Evolutionary conservation across 2,329 filamentous ascomycete genomes (phyloP).

Genomic region (Sordariomycetes sp.): DNA sequence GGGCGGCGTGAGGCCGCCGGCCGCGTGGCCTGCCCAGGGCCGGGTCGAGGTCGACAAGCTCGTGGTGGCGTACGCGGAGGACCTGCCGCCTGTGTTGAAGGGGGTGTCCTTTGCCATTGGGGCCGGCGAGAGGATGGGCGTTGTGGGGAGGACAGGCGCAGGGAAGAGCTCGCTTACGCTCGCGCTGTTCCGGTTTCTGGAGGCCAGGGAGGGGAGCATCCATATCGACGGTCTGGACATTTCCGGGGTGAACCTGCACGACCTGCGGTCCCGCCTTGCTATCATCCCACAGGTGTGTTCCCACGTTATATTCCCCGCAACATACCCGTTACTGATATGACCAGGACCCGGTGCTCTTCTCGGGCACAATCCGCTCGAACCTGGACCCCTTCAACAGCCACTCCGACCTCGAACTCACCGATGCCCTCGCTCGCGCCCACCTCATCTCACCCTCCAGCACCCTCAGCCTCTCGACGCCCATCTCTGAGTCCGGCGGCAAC

Average conservation of each 20-base stretch:
- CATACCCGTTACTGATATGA: background rate
- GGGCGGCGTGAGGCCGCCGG: conserved; percentile 49
- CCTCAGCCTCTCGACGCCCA: conserved; percentile 43
- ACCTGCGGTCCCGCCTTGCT: conserved; percentile 61
- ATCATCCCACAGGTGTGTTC: conserved; percentile 59
- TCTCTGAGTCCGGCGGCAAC: conserved; percentile 64
- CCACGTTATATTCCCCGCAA: too few species aligned
- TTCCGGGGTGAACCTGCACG: conserved; percentile 57
- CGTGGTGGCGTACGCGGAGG: conserved; percentile 60
- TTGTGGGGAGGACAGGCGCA: conserved; percentile 68
- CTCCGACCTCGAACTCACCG: conserved; percentile 55
- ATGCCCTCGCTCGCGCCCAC: conserved; percentile 61
- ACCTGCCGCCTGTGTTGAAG: conserved; percentile 60
- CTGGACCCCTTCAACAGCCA: conserved; percentile 68
- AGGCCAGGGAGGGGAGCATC: conserved; percentile 55
- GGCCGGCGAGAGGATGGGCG: conserved; percentile 60
- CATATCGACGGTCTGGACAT: conserved; percentile 66
- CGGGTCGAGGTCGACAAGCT: conserved; percentile 63
- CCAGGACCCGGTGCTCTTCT: conserved; percentile 65
- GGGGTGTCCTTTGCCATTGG: conserved; percentile 57
- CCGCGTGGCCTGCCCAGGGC: conserved; percentile 67
- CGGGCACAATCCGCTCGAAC: conserved; percentile 65
- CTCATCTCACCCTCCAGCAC: conserved; percentile 19
- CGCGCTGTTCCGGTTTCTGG: conserved; percentile 71
- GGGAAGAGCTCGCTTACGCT: conserved; percentile 69